phyloP scores from a whole-genome alignment of 345 rosid species.

The Hypericum androsaemum region DNA sequence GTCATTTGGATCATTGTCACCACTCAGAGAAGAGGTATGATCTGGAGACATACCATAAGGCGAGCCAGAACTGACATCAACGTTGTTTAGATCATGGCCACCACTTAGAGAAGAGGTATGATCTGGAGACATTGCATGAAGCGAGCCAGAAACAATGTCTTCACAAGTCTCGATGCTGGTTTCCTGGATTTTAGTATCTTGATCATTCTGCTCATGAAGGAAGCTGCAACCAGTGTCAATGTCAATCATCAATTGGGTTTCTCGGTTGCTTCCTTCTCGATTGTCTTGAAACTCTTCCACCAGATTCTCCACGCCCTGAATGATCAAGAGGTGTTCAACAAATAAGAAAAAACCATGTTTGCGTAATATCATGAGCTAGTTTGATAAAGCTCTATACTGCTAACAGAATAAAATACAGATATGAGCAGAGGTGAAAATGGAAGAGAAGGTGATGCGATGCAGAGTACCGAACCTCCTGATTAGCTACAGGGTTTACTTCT shows the following conservation, averaged over 20 bases:
- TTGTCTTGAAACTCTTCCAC: neutral
- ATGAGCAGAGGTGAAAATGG: neutral
- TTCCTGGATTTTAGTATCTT: constrained; percentile 9
- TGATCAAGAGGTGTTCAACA: constrained; percentile 14
- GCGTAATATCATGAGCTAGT: neutral
- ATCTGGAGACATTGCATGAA: neutral
- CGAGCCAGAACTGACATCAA: constrained; percentile 24
- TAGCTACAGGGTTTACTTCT: constrained; percentile 5
- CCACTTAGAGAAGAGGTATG: neutral
- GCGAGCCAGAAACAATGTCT: neutral
- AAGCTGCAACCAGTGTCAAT: too few relatives aligned
- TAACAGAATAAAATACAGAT: neutral
- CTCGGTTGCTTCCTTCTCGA: neutral
- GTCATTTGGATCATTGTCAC: constrained; percentile 22
- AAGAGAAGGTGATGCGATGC: neutral
- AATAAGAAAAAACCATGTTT: neutral
- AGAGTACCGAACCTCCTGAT: constrained; percentile 12
- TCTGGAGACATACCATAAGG: constrained; percentile 24
- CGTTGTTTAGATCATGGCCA: constrained; percentile 18
- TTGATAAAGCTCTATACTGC: neutral
- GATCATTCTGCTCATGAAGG: constrained; percentile 21
- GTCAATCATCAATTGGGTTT: neutral
- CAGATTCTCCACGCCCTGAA: constrained; percentile 23
- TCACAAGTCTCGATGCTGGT: neutral
- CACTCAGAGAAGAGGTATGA: constrained; percentile 29